A percentile compares a stretch with the other conserved stretches of the same genome.
Conservation (phyloP, 306 rosid genomes). For the Cucurbita pepo region DNA sequence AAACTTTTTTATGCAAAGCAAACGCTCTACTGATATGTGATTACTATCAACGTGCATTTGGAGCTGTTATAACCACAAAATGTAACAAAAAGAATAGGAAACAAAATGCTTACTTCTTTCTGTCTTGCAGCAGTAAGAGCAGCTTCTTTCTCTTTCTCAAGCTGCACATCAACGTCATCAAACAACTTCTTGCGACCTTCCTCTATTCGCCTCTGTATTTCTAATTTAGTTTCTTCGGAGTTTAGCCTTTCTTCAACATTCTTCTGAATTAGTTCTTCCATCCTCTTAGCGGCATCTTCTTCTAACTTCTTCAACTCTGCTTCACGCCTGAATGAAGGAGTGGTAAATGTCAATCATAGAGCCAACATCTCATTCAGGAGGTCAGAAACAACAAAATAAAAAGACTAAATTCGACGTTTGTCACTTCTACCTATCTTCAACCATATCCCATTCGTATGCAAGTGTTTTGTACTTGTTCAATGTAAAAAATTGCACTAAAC, state of each 20-base stretch:
- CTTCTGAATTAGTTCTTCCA: constrained; percentile 54
- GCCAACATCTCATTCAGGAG: not conserved
- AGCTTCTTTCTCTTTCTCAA: constrained; percentile 59
- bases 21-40: not conserved
- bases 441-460: not conserved
- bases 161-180: constrained; percentile 54
- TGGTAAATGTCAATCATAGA: not conserved
- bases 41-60: not conserved
- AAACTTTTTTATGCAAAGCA: not conserved
- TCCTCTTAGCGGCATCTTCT: constrained; percentile 70
- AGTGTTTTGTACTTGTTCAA: not conserved
- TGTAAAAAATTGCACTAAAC: not conserved
- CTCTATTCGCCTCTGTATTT: constrained; percentile 47
- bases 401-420: not conserved
- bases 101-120: constrained; percentile 40
- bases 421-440: not conserved
- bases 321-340: constrained; percentile 40
- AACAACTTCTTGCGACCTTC: constrained; percentile 55
- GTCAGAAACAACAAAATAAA: not conserved
- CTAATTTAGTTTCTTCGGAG: constrained; percentile 42
- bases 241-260: constrained; percentile 56
- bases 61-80: not conserved
- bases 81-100: not conserved
- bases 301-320: constrained; percentile 50
- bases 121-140: constrained; percentile 57